Evolutionary conservation across 352 stramenopile genomes (phyloP).

Genomic region (Globisporangium acanthophoron): DNA sequence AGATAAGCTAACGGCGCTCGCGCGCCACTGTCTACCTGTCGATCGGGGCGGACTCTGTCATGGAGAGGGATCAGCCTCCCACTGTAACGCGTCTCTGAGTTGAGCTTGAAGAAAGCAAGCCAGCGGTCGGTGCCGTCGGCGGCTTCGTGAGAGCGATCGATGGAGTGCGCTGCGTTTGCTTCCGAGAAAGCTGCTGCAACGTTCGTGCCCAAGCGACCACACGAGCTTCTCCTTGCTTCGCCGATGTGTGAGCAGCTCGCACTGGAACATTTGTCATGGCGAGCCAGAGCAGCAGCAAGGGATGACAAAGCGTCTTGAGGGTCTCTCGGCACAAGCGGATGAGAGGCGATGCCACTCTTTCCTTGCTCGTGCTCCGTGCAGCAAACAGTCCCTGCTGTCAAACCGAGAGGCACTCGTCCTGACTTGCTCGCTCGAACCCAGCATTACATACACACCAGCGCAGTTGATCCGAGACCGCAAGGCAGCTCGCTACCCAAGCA

Average conservation of each 20-base stretch:
- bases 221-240: not conserved
- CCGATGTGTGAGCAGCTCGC: not conserved
- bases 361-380: not conserved
- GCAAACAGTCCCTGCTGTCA: not conserved
- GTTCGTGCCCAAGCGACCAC: no score
- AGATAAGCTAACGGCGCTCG: not conserved
- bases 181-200: not conserved
- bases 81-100: not conserved
- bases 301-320: no score
- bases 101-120: not conserved
- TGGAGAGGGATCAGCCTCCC: not conserved
- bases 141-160: not conserved
- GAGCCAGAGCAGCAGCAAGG: not conserved
- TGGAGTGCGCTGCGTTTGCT: not conserved
- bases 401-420: not conserved
- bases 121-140: not conserved
- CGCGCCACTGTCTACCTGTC: not conserved
- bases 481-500: not conserved
- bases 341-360: not conserved
- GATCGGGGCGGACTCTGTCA: no score
- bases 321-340: not conserved
- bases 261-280: not conserved
- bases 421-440: not conserved
- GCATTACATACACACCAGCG: not conserved
- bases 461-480: not conserved